A percentile compares a stretch with the other conserved stretches of the same genome.
phyloP scores from a whole-genome alignment of 2,329 filamentous ascomycete genomes.

The Eutypa lata region DNA sequence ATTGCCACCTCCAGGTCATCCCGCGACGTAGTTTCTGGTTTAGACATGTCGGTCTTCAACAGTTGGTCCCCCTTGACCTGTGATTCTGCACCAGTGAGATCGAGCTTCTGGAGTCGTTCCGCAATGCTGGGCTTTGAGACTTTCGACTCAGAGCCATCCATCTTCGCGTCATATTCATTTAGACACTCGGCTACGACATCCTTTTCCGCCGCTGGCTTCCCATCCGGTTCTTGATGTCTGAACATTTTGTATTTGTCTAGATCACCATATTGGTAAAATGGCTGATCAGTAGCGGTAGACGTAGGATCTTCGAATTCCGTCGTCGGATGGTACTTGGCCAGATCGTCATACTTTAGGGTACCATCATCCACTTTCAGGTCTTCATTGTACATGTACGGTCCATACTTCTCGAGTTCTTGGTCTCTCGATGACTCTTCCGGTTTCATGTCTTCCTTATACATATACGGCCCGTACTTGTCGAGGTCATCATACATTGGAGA shows the following conservation, averaged over 20 bases:
- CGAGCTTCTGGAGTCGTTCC: slow-evolving; percentile 15
- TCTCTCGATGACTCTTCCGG: slow-evolving; percentile 28
- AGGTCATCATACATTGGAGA: slow-evolving; percentile 34
- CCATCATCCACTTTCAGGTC: slow-evolving; percentile 15
- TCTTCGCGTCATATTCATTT: slow-evolving; percentile 36
- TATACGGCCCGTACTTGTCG: slow-evolving; percentile 32
- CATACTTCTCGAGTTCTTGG: slow-evolving; percentile 37
- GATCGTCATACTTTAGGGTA: slow-evolving; percentile 32
- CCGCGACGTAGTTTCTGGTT: slow-evolving; percentile 11
- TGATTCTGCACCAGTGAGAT: slow-evolving; percentile 10
- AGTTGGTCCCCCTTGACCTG: not conserved
- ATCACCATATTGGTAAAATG: slow-evolving; percentile 35
- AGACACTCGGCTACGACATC: slow-evolving; percentile 35
- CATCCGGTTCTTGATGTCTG: slow-evolving; percentile 33
- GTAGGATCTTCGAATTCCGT: slow-evolving; percentile 20
- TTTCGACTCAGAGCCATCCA: too few relatives aligned
- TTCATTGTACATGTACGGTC: slow-evolving; percentile 26
- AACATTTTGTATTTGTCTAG: slow-evolving; percentile 37
- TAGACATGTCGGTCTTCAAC: not conserved
- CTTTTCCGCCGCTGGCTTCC: slow-evolving; percentile 21
- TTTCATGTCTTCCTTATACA: slow-evolving; percentile 27
- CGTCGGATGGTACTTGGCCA: slow-evolving; percentile 34
- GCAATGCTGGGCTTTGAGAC: slow-evolving; percentile 3
- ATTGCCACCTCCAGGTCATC: slow-evolving; percentile 28
- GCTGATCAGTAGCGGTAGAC: slow-evolving; percentile 17